A percentile compares a stretch with the other conserved stretches of the same genome.
phyloP scores from a whole-genome alignment of 2,329 filamentous ascomycete species.

The Parastagonospora avenae region DNA sequence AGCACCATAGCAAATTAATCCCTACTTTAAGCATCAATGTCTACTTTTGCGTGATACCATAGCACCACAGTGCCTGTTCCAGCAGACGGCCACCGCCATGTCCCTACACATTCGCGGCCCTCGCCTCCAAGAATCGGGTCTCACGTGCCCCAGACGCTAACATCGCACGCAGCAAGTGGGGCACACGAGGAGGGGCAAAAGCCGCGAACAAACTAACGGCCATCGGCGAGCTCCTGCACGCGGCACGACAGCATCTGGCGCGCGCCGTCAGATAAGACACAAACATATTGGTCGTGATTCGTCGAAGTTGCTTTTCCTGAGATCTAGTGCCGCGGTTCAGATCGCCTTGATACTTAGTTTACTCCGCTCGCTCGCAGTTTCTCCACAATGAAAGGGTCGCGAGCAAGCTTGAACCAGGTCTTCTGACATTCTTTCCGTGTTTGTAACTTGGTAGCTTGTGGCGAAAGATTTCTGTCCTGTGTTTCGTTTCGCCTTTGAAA shows the following conservation, averaged over 20 bases:
- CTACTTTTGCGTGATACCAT: too few species aligned
- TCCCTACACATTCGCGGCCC: too few species aligned
- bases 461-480: background rate
- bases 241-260: conserved; percentile 15
- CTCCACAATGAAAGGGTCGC: conserved; percentile 2
- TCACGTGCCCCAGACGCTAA: conserved; percentile 6
- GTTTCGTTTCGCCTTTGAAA: background rate
- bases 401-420: background rate
- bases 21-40: too few species aligned
- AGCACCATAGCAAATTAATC: too few species aligned
- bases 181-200: conserved; percentile 12
- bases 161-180: conserved; percentile 3
- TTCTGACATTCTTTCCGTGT: conserved; percentile 8
- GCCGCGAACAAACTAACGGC: conserved; percentile 14
- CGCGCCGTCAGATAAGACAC: conserved; percentile 19
- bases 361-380: background rate
- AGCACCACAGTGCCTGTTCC: too few species aligned
- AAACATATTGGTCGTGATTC: conserved; percentile 21
- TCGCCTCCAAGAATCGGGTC: background rate
- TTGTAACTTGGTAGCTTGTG: background rate
- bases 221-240: conserved; percentile 35
- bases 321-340: background rate
- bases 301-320: conserved; percentile 5
- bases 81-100: too few species aligned
- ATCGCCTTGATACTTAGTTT: background rate